Evolutionary conservation across 345 rosid species (phyloP).

Genomic region (Durio zibethinus): DNA sequence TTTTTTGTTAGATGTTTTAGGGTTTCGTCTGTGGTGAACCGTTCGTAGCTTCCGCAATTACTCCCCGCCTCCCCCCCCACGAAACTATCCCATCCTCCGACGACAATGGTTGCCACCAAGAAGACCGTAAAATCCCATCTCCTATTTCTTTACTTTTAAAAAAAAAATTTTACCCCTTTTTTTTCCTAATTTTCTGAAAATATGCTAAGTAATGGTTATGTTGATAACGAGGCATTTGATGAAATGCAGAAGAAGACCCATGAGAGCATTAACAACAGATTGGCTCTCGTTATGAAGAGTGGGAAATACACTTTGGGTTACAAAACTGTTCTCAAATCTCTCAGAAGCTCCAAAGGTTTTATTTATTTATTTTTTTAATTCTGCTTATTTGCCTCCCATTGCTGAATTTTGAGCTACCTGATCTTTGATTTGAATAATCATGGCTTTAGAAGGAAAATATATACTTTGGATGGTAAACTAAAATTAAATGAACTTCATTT

Average conservation of each 20-base stretch:
- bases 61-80: neutral
- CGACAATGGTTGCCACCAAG: constrained; percentile 57
- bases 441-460: neutral
- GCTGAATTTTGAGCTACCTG: neutral
- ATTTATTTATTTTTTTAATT: neutral
- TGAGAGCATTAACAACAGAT: constrained; percentile 53
- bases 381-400: neutral
- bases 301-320: constrained; percentile 47
- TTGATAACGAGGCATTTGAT: neutral
- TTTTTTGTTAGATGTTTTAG: neutral
- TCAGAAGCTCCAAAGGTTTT: constrained; percentile 47
- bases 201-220: neutral
- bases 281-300: constrained; percentile 57
- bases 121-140: constrained; percentile 40
- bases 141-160: neutral
- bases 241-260: constrained; percentile 51
- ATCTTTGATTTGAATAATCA: neutral
- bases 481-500: constrained; percentile 11
- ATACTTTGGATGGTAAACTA: constrained; percentile 8
- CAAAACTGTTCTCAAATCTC: constrained; percentile 49
- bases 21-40: neutral
- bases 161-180: too few species aligned
- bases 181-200: neutral
- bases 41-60: neutral
- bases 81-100: neutral